These are phyloP conservation scores for Fusarium sp. DNA, from an alignment of 2,329 filamentous ascomycete species.

Conservation along the genomic window DNA sequence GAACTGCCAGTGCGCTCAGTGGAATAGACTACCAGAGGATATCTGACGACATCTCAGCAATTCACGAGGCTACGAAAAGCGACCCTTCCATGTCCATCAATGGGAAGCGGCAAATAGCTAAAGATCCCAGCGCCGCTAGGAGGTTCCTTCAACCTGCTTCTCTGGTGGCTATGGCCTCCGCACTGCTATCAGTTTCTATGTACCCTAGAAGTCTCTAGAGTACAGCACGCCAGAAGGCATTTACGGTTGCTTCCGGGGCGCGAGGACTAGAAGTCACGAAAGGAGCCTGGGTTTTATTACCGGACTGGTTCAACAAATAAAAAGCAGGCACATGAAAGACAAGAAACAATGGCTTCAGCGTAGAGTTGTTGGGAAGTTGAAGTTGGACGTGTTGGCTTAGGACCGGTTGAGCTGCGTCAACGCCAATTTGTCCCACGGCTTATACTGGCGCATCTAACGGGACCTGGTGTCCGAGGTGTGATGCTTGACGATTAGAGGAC, in stretches of 20 bases:
- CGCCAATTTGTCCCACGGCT: not conserved
- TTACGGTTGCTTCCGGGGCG: not conserved
- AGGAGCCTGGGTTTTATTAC: not conserved
- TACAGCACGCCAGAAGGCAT: not conserved
- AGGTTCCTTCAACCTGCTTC: not conserved
- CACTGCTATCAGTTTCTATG: not conserved
- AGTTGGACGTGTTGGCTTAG: not conserved
- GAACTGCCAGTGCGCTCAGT: not conserved
- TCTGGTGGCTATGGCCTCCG: not conserved
- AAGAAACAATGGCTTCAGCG: accelerated
- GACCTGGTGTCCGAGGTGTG: not conserved
- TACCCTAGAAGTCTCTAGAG: not conserved
- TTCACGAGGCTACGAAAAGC: not conserved
- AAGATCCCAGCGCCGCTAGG: not conserved
- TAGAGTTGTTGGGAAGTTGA: not conserved
- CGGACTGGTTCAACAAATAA: not conserved
- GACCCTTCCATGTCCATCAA: not conserved
- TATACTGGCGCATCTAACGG: not conserved
- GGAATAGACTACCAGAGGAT: not conserved
- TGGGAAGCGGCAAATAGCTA: not conserved
- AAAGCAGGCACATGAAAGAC: not conserved
- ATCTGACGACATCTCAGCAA: not conserved
- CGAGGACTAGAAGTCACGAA: not conserved
- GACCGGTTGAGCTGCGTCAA: not conserved
- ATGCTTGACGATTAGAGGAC: not conserved